Evolutionary conservation across 805 yeast genomes (phyloP).

Genomic region (Grigorovia yakushimaensis): DNA sequence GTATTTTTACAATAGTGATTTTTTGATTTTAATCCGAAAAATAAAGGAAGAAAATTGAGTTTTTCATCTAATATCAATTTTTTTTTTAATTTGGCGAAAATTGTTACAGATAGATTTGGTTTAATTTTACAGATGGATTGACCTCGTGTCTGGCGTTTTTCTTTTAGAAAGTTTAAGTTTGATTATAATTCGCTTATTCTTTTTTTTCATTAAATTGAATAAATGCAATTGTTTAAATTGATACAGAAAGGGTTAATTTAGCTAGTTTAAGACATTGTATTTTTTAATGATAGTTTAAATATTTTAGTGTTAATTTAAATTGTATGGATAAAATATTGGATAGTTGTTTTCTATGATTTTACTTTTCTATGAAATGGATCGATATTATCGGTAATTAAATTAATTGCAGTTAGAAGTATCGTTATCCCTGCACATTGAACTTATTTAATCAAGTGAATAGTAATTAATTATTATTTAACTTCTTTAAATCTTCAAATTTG

Average conservation of each 20-base stretch:
- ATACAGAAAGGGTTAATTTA: neutral
- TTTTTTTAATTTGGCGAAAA: neutral
- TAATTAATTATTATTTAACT: neutral
- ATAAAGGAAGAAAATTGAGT: neutral
- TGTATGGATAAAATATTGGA: neutral
- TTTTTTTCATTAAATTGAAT: neutral
- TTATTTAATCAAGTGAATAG: neutral
- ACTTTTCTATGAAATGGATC: neutral
- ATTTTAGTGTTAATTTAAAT: neutral
- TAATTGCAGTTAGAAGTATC: constrained; percentile 20
- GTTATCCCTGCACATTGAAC: constrained; percentile 21
- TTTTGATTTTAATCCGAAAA: neutral
- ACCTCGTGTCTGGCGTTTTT: neutral
- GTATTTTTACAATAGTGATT: neutral
- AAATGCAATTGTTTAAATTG: no score
- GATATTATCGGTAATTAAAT: constrained; percentile 7
- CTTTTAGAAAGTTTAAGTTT: neutral
- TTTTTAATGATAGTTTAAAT: neutral
- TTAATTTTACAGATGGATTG: neutral
- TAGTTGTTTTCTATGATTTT: constrained; percentile 1
- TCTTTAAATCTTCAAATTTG: constrained; percentile 3
- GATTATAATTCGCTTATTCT: neutral
- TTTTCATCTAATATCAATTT: neutral
- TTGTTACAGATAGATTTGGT: neutral
- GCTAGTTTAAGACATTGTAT: neutral